Evolutionary conservation across 148 eudicot species (phyloP), one percentile per base, ranked within the genome.

Genomic region (Rhododendron kiyosumense): DNA sequence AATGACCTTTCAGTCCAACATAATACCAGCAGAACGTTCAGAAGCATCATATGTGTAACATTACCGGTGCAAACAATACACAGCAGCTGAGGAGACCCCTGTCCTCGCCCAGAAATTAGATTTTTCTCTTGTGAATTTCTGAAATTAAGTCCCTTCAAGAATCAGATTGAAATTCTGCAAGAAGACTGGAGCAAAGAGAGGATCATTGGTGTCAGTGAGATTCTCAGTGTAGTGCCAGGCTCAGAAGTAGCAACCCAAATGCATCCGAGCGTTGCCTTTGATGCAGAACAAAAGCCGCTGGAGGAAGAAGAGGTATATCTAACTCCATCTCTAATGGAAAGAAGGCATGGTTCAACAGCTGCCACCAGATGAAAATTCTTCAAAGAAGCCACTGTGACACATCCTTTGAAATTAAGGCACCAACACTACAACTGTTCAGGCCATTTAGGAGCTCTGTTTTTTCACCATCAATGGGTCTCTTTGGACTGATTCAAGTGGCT

Each of bases 401-500:
- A 90, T 22, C 94, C 94, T 84, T 86, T 92, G 81, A 92, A 92
- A 83, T 92, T 92, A 78, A 92, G 81, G 82, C 94, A 92, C 94
- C 94, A 92, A 73, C 92, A 92, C 76, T 90, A 91, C 83, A 92
- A 82, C 52, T 92, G 94, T 79, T 89, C 90, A 61, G 90, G 94
- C 92, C 94, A 92, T 82, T 92, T 89, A 41, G 94, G 94, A 84
- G 87, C 63, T 81, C 89, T 92, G 67, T 90, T 92, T 83, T 84
- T 90, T 41, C 83, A 92, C 79, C 52, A 87, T 54, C 80, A 92
- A 54, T n/a, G 91, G 91, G 51, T 83, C 86, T 52, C 83, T 74
- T 32, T 67, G 65, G 43, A 63, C 67, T 6, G 79, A 17, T 52
- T 81, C 85, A 13, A 45, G 49, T 48, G 83, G 11, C 17, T 85